Evolutionary conservation across 2,329 filamentous ascomycete genomes (phyloP), one percentile per base, ranked within the genome.

Genomic region (Davidsoniella eucalypti): DNA sequence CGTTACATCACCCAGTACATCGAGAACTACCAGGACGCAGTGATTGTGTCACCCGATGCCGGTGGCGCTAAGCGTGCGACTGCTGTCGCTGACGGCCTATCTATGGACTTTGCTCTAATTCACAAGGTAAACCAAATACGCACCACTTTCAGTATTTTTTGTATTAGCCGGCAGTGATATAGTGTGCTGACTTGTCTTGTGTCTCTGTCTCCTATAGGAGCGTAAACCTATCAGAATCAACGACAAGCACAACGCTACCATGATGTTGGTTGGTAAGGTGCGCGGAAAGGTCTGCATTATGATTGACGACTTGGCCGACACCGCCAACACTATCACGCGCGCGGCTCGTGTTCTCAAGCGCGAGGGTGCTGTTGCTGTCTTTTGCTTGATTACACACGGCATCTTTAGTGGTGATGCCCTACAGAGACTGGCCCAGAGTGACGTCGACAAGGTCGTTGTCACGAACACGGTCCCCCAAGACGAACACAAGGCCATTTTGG

Each of bases 301-400:
- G 54, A 79, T 98, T 55, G 92, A 98, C 64, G 92, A 98, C 64
- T 71, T 98, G 59, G 85, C 85, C 17, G 92, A 98, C 64, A 98
- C 92, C 1, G 92, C 84, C 51, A 96, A 96, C 67, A 98, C 92
- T 37, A 94, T 96, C 58, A 96, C 90, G 0, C 79, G 92, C 54
- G 92, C 92, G 7, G 92, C 92, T 26, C 95, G 96, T 69, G 74
- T 96, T n/a, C 70, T 96, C 56, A 95, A 95, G 70, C 90, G 87
- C 60, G 87, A 95, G 66, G 88, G 90, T 41, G 92, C 92, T n/a
- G 83, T 80, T 36, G 80, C 80, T 57, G 87, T 96, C 43, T 94
- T 88, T 63, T 92, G 92, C 5, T 73, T 98, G 49, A 76, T 98
- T 57, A 96, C 92, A 4, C 92, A 98, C 62, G 92, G 90, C 49